Evolutionary conservation across 2,329 filamentous ascomycete genomes (phyloP), one percentile per base, ranked within the genome.

Genomic region (Scopulariopsis brevicaulis): DNA sequence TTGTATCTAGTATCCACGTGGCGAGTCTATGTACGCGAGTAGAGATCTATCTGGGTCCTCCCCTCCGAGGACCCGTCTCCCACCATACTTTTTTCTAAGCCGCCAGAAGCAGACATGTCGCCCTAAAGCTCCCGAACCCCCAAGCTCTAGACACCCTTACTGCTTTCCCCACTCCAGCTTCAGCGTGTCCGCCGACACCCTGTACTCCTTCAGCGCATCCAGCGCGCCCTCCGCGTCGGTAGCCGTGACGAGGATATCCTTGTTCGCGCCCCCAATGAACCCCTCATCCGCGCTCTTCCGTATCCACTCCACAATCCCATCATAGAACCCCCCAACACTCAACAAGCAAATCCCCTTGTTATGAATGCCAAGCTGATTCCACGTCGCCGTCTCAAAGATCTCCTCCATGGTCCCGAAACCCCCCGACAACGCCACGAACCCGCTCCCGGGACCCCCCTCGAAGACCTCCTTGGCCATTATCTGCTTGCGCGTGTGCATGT

Each of bases 321-420:
- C 87, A 82, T 92, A 99, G 73, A 96, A 97, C 0, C 91, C 90
- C 58, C 92, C 85, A 28, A 96, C 80, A 70, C 97, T 97, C 64
- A 89, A 83, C 54, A 96, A 75, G 57, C 93, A 85, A 53, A 97
- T 85, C 3, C 87, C 89, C 55, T 81, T 78, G 64, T 79, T 79
- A 73, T 97, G 94, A 63, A 99, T 97, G 1, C 94, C 93, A 55
- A 99, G 74, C 75, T 97, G 94, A 71, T 96, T 97, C 92, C 94
- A 99, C 12, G 90, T 95, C 28, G 85, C 85, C 2, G 90, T 84
- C 75, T 95, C 90, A 72, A 96, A 91, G 68, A 99, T 80, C 78
- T 99, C 94, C 75, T 99, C 94, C 69, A 97, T 81, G 2, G 94
- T 99, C 22, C 94, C 94, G 71, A 93, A 99, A 0, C 94, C 94